Conservation (phyloP, 805 yeast species). For the Candida germanica region DNA sequence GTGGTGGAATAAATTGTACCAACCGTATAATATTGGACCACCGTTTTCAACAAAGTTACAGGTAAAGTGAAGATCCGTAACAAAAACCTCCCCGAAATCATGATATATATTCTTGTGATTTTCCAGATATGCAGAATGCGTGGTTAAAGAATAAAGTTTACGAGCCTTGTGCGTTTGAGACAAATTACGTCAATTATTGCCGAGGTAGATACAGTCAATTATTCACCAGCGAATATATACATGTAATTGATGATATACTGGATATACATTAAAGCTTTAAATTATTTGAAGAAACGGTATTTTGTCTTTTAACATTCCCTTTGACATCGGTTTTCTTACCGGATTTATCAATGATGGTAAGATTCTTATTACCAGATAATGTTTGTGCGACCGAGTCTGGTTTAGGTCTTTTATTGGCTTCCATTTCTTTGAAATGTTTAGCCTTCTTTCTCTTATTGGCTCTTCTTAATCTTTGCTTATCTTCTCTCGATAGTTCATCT, state of each 20-base stretch:
- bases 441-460: constrained; percentile 80
- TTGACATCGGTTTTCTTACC: constrained; percentile 73
- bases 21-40: constrained; percentile 26
- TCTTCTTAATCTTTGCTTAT: constrained; percentile 81
- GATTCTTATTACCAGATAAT: constrained; percentile 66
- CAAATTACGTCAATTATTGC: too few relatives aligned
- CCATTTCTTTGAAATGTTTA: constrained; percentile 43
- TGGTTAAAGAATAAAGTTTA: too few relatives aligned
- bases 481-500: constrained; percentile 79
- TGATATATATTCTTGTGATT: too few relatives aligned
- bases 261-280: constrained; percentile 11
- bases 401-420: constrained; percentile 32
- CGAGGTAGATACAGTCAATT: too few relatives aligned
- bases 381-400: constrained; percentile 67
- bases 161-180: too few relatives aligned
- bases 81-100: constrained; percentile 15
- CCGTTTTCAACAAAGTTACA: constrained; percentile 16
- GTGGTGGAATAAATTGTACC: constrained; percentile 30
- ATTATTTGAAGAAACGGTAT: constrained; percentile 9
- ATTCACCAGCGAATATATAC: too few relatives aligned
- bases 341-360: constrained; percentile 71
- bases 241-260: too few relatives aligned
- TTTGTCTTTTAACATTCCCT: constrained; percentile 58
- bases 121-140: too few relatives aligned
- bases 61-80: constrained; percentile 24